Percentiles rank a stretch among this genome's conserved stretches.
Evolutionary conservation across 768 basidiomycete genomes (phyloP).

Genomic region (Termitomyces sp.): DNA sequence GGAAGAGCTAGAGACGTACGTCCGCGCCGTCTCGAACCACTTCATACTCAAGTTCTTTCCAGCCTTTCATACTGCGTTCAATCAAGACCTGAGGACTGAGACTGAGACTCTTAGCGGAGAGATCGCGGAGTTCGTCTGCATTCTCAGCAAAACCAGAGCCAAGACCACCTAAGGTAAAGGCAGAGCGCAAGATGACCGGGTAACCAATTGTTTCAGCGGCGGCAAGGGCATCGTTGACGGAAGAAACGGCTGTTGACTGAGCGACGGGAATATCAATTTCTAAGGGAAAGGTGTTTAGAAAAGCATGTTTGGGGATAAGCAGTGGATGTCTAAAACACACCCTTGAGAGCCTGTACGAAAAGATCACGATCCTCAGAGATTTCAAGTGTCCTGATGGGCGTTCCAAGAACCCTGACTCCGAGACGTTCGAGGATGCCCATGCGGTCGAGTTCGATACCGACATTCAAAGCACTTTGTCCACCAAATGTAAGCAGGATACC

Average conservation of each 20-base stretch:
- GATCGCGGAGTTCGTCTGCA: constrained; percentile 89
- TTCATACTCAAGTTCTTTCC: constrained; percentile 99
- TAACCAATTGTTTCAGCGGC: constrained; percentile 93
- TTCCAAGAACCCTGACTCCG: constrained; percentile 91
- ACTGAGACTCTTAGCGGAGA: constrained; percentile 86
- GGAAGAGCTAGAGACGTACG: constrained; percentile 42
- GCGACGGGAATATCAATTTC: constrained; percentile 97
- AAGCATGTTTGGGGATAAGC: background rate
- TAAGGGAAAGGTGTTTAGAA: constrained; percentile 25
- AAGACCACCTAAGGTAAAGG: constrained; percentile 96
- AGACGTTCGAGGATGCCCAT: constrained; percentile 95
- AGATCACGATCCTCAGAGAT: constrained; percentile 96
- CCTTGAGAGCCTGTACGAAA: constrained; percentile 94
- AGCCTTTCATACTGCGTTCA: constrained; percentile 97
- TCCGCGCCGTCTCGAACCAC: constrained; percentile 98
- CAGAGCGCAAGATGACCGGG: constrained; percentile 94
- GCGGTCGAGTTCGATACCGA: constrained; percentile 92
- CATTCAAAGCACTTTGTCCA: constrained; percentile 96
- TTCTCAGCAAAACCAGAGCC: constrained; percentile 98
- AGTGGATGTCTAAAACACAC: constrained; percentile 35
- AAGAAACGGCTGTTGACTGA: constrained; percentile 94
- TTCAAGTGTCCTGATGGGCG: constrained; percentile 90
- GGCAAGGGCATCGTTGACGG: constrained; percentile 85
- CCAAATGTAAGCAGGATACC: constrained; percentile 97
- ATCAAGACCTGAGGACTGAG: constrained; percentile 95